A percentile compares a stretch with the other conserved stretches of the same genome.
These are phyloP conservation scores for Sequoiadendron giganteum DNA, from an alignment of 75 land plant genomes.

Conservation along the genomic window DNA sequence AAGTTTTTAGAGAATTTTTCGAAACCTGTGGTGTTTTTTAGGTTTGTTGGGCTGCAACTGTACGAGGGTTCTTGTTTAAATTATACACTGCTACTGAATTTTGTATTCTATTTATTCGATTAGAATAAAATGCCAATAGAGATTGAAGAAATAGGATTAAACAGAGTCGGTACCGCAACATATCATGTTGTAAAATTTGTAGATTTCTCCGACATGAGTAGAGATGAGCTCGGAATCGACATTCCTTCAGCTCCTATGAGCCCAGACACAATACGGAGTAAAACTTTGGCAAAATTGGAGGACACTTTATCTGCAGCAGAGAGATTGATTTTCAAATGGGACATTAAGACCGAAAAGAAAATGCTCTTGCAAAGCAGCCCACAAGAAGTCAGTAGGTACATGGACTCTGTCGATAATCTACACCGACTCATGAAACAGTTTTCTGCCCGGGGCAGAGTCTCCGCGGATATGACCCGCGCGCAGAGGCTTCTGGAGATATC, in stretches of 20 bases:
- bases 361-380: slow-evolving; percentile 21
- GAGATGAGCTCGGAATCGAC: background rate
- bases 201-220: background rate
- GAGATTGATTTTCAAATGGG: slow-evolving; percentile 31
- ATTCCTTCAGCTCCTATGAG: background rate
- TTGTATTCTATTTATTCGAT: too few species aligned
- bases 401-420: slow-evolving; percentile 29
- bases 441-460: slow-evolving; percentile 8
- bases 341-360: background rate
- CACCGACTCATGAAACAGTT: slow-evolving; percentile 36
- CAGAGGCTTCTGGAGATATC: slow-evolving; percentile 60
- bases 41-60: too few species aligned
- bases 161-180: background rate
- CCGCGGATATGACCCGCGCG: slow-evolving; percentile 37
- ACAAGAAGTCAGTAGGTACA: slow-evolving; percentile 28
- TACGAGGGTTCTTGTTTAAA: too few species aligned
- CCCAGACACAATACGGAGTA: too few species aligned
- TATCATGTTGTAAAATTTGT: background rate
- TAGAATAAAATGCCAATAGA: background rate
- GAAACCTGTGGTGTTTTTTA: too few species aligned
- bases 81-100: too few species aligned
- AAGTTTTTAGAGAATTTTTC: too few species aligned
- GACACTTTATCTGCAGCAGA: slow-evolving; percentile 31
- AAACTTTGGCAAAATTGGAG: slow-evolving; percentile 2
- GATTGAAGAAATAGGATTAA: background rate